Evolutionary conservation across 345 rosid genomes (phyloP).

Genomic region (Hypericum perforatum): DNA sequence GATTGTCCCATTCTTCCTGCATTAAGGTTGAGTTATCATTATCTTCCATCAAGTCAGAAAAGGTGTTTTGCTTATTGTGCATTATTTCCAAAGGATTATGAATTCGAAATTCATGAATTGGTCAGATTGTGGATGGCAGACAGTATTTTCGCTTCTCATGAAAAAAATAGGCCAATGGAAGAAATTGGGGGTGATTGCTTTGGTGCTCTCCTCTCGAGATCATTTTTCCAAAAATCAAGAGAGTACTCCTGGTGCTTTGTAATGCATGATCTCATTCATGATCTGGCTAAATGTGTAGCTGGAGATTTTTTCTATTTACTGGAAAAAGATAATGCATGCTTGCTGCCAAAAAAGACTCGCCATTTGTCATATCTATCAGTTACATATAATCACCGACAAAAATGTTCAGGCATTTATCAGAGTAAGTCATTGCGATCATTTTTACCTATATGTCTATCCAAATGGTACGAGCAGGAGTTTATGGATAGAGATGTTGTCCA

Average conservation of each 20-base stretch:
- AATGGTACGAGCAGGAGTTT: too few relatives aligned
- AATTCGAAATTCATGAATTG: neutral
- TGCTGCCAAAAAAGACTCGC: constrained; percentile 12
- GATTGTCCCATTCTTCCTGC: neutral
- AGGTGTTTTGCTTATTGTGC: too few relatives aligned
- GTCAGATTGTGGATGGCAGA: constrained; percentile 13
- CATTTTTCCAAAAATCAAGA: constrained; percentile 3
- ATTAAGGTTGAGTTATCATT: neutral
- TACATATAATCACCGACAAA: neutral
- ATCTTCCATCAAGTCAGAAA: neutral
- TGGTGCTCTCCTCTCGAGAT: constrained; percentile 8
- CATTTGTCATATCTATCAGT: constrained; percentile 11
- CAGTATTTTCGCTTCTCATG: constrained; percentile 5
- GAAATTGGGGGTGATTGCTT: constrained; percentile 10
- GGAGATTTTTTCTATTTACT: constrained; percentile 8
- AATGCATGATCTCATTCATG: constrained; percentile 16
- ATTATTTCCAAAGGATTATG: neutral
- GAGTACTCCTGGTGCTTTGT: too few relatives aligned
- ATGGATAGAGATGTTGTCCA: neutral
- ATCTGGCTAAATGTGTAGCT: constrained; percentile 11
- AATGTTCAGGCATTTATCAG: constrained; percentile 9
- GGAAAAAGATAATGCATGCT: neutral
- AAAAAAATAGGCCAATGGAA: constrained; percentile 7
- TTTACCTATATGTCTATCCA: constrained; percentile 10
- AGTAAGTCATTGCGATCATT: constrained; percentile 12